Evolutionary conservation across 768 basidiomycete genomes (phyloP), one percentile per base, ranked within the genome.

Genomic region (Mrakia blollopis): DNA sequence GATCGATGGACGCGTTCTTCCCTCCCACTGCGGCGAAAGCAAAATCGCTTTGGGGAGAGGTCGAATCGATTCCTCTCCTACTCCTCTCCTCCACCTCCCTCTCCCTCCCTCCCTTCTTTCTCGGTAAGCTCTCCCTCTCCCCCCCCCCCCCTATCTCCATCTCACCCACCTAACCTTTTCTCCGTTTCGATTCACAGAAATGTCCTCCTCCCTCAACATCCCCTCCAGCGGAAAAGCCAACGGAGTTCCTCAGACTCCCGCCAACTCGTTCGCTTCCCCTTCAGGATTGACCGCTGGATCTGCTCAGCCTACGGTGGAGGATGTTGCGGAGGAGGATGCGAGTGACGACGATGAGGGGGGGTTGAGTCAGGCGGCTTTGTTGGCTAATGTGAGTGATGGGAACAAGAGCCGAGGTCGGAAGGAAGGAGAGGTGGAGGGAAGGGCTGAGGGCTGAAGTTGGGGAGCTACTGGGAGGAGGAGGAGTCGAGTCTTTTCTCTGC

Each of bases 301-400:
- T 78, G 94, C 93, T 65, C 89, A 92, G 80, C 94, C 94, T 13
- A 82, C 81, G 30, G 83, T 85, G 23, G 83, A 83, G 75, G 83
- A 82, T 70, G 80, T 84, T 63, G 83, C 78, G 37, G 83, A 84
- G 72, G 93, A 92, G 79, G 92, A n/a, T n/a, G n/a, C n/a, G n/a
- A n/a, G 47, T 18, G 21, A 92, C 84, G 93, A 93, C 85, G 85
- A 89, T 57, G 93, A 94, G 84, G 91, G 89, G 82, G 89, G 89
- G 82, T 91, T 91, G 62, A 83, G 82, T 80, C 81, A 82, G 32
- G 83, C 83, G n/a, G 81, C 81, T 63, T 57, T 83, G 61, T 79
- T 84, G 57, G 83, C 83, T 28, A 78, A 82, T 77, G 83, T 84
- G 78, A 81, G 83, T 83, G 30, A 16, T 37, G 4, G 3, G 16